Evolutionary conservation across 164 flowering plant genomes (phyloP), one percentile per base, ranked within the genome.

Genomic region (Houttuynia cordata): DNA sequence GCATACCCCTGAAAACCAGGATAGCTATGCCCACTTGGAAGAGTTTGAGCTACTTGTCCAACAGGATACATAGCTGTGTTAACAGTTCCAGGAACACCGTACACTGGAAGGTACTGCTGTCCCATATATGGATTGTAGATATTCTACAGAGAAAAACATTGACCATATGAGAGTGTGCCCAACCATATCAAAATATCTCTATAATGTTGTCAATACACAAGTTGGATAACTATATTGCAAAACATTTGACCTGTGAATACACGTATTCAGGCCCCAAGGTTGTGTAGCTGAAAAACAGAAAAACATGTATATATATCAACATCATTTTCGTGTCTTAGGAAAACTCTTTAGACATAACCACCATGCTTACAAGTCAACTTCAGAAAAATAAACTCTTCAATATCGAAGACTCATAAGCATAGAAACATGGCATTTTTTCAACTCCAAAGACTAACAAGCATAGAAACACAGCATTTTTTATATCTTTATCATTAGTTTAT

Each of bases 41-140:
- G 73, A 53, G 78, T 71, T 67, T 87, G 96, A 59, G 86, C 81
- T 64, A 85, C 1, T 59, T 85, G 94, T 47, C 87, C 86, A 68
- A 76, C 85, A 51, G 91, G 94, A 69, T 87, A 84, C 59, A 84
- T 40, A 14, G 88, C 64, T 9, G 91, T 24, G 64, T 80, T 83
- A 24, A 79, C 81, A 23, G 88, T 30, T 53, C 89, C 86, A 57
- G 98, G 93, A 8, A 81, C 81, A 55, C 97, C 96, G 69, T 89
- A 90, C 59, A 93, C 67, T 67, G 79, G 98, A 82, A 83, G 81
- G 77, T 86, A 89, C 56, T 86, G 98, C 75, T 92, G 98, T 68
- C 83, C 84, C 62, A 70, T 57, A 67, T 87, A 87, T 64, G 98
- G 94, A 68, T 75, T 84, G 80, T 86, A 89, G 59, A 77, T 72